Base-by-base conservation (phyloP, 1,139 yeast genomes). In the Yarrowia galli region DNA sequence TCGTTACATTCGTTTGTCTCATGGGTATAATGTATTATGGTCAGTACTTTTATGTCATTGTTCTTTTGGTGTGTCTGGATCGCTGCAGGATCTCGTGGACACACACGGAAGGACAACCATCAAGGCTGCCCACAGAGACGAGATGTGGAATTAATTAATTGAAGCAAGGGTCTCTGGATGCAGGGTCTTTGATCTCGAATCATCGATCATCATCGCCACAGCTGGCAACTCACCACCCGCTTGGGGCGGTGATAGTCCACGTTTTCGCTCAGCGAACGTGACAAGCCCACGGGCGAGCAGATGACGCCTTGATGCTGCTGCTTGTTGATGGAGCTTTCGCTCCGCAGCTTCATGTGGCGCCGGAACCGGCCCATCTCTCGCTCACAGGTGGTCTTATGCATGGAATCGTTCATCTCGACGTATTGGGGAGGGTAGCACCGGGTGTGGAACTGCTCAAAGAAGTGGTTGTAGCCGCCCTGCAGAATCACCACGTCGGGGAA, bases 401-500 rank as follows among this genome's bases (percentile, higher is more conserved):
- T 85, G 43, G 84, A 82, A 74, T 93, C 93, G 73, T 89, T 88
- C 99, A 95, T 95, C 73, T 88, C 96, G 67, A 92, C 87, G 76
- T 95, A 93, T 68, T 85, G 87, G 73, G 85, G 89, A 1, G 97
- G 97, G 69, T 76, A 81, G 76, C 97, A 92, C 64, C 85, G 80
- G 23, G 77, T 75, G 68, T 82, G 80, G 75, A 81, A 84, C 54
- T 79, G 78, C 63, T 87, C 87, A 77, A 82, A 93, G 75, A 93
- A 95, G 51, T 82, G 82, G 75, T 89, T 88, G 81, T 95, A 95
- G 9, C 99, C 99, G 45, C 98, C 99, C 72, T 92, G 91, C 65
- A 95, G 82, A 49, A 95, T 87, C 49, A 91, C 88, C 64, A 95
- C 86, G 79, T 95, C 97, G 1, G 99, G 99, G 75, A 88, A 95